These are phyloP conservation scores for Postia placenta DNA, from an alignment of 768 basidiomycete species.

Conservation along the genomic window DNA sequence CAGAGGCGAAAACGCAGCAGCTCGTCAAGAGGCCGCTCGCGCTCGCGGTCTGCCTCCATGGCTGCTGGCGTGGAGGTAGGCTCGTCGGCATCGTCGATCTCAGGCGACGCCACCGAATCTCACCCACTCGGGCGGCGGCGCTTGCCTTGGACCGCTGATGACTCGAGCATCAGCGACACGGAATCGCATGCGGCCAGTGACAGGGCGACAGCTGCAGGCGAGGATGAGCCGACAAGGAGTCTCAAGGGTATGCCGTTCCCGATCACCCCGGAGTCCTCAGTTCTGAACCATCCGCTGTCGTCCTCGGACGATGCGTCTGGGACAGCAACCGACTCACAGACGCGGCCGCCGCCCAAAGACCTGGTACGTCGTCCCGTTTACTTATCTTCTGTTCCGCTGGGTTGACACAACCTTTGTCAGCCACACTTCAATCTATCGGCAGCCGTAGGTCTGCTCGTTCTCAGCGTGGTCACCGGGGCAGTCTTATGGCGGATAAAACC, in stretches of 20 bases:
- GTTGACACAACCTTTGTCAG: conserved; percentile 17
- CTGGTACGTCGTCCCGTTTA: conserved; percentile 13
- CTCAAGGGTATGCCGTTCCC: conserved; percentile 17
- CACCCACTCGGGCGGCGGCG: conserved; percentile 12
- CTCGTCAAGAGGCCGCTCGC: conserved; percentile 32
- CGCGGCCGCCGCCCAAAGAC: conserved; percentile 17
- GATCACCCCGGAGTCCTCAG: conserved; percentile 23
- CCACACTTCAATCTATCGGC: conserved; percentile 32
- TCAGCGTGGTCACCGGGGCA: conserved; percentile 64
- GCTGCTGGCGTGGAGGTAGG: conserved; percentile 3
- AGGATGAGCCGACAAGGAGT: conserved; percentile 9
- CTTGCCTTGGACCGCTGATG: conserved; percentile 21
- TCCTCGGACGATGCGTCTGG: conserved; percentile 8
- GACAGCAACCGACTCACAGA: conserved; percentile 16
- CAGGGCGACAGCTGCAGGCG: conserved; percentile 10
- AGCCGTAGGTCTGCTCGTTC: conserved; percentile 57
- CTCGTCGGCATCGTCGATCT: conserved; percentile 4
- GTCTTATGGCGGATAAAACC: conserved; percentile 67
- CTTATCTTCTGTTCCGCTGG: conserved; percentile 2
- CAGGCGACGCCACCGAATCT: conserved; percentile 1
- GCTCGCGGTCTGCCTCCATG: conserved; percentile 25
- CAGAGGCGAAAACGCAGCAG: conserved; percentile 22
- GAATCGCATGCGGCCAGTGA: conserved; percentile 11
- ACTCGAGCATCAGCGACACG: conserved; percentile 19
- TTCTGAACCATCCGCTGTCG: conserved; percentile 22